Percentiles rank a stretch among this genome's conserved stretches.
Conservation (phyloP, 805 yeast genomes). For the Teunomyces funiuensis region DNA sequence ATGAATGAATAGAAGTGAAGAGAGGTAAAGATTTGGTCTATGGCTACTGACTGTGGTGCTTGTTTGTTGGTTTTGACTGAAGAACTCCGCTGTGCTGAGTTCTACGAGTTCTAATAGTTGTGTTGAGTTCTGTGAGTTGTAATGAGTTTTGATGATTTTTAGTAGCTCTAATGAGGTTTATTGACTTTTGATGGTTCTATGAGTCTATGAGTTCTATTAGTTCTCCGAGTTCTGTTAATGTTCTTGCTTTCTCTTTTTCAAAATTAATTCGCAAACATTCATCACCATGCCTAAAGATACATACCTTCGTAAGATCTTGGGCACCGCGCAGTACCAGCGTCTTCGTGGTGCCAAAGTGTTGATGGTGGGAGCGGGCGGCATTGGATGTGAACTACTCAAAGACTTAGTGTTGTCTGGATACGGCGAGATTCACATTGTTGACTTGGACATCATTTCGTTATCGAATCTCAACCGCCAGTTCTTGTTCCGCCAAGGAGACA, state of each 20-base stretch:
- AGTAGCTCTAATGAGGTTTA: too few species aligned
- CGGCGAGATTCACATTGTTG: constrained; percentile 89
- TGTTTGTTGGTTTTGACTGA: too few species aligned
- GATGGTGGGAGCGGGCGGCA: constrained; percentile 95
- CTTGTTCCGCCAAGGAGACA: constrained; percentile 83
- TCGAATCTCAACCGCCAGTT: constrained; percentile 93
- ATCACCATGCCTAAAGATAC: constrained; percentile 37
- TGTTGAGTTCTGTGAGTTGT: too few species aligned
- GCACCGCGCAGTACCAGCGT: constrained; percentile 28
- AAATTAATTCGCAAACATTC: neutral
- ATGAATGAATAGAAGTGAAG: too few species aligned
- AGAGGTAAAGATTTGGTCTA: too few species aligned
- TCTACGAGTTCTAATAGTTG: too few species aligned
- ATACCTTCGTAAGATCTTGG: constrained; percentile 46
- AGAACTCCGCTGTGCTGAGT: too few species aligned
- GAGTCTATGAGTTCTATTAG: neutral
- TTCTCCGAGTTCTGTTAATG: neutral
- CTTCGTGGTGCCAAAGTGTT: constrained; percentile 55
- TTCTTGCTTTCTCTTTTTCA: neutral
- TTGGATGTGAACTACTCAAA: constrained; percentile 88
- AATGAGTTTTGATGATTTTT: too few species aligned
- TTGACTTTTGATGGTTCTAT: too few species aligned
- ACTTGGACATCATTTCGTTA: constrained; percentile 90
- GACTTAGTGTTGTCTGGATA: constrained; percentile 76
- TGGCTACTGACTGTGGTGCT: too few species aligned